A percentile compares a stretch with the other conserved stretches of the same genome.
Conservation (phyloP, 768 basidiomycete species). For the Lactarius deliciosus region DNA sequence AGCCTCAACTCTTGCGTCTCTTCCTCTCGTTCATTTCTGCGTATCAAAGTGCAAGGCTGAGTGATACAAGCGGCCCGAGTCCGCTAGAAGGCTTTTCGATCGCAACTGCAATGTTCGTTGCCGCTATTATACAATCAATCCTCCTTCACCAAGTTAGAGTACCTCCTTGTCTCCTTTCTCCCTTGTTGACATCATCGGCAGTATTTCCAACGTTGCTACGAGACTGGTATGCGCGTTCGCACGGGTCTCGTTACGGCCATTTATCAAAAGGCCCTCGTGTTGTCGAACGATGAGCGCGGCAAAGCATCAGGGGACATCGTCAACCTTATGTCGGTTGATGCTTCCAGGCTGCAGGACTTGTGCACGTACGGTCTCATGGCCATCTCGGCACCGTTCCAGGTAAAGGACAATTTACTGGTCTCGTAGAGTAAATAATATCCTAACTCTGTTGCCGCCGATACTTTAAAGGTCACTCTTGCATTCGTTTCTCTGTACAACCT, state of each 20-base stretch:
- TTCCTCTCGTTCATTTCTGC: conserved; percentile 78
- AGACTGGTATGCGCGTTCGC: conserved; percentile 92
- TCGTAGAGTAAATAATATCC: neutral
- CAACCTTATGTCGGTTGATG: conserved; percentile 89
- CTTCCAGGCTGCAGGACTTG: conserved; percentile 74
- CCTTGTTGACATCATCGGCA: conserved; percentile 33
- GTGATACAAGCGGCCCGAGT: conserved; percentile 37
- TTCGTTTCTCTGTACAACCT: conserved; percentile 89
- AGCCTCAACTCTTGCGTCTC: conserved; percentile 82
- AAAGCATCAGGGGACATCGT: conserved; percentile 90
- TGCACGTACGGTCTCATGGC: conserved; percentile 82
- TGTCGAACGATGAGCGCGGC: conserved; percentile 82
- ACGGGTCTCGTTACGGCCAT: conserved; percentile 84
- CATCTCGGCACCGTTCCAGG: conserved; percentile 85
- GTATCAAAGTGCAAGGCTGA: conserved; percentile 58
- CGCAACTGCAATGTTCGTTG: conserved; percentile 75
- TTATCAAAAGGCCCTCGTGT: conserved; percentile 81
- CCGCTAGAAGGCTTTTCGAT: conserved; percentile 71
- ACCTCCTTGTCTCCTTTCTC: no score
- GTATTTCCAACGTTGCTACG: conserved; percentile 85
- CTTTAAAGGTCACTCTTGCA: conserved; percentile 70
- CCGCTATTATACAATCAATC: conserved; percentile 76
- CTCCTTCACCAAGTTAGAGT: conserved; percentile 69
- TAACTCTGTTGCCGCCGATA: neutral
- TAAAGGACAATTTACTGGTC: conserved; percentile 31